Base-by-base conservation (phyloP, 1,139 yeast species). In the Hansenula lynferdii region DNA sequence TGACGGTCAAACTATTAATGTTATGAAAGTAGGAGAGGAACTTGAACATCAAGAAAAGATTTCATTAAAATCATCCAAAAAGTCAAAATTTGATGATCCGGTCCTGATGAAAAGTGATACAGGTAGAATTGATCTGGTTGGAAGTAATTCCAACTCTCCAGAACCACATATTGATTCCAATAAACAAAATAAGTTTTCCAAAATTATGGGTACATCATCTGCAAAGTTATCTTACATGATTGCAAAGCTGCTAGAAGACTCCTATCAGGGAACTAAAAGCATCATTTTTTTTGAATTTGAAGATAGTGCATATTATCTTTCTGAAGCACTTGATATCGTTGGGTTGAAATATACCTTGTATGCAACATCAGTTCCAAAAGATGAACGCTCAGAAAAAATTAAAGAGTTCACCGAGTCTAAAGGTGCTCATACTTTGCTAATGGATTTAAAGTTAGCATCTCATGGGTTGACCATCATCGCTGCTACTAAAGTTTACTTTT, bases 241-340 rank as follows among this genome's bases (percentile, higher is more conserved):
- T 0, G 64, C 79, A 16, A 63, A 76, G 39, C 49, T 81, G 16
- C 54, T 78, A 20, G 80, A 77, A 40, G 74, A 76, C 46, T 75
- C 74, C 42, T 56, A 56, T 19, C 47, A 53, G 4, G 66, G 64
- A 2, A 53, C 69, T 17, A 81, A 81, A 47, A 75, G 83, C 5
- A 65, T 82, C 29, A 77, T 82, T 0, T 82, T 82, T 51, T 82
- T 76, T 54, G 87, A 82, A 46, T 79, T 77, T 55, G 86, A 80
- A 54, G 86, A 81, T 47, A 72, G 78, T 44, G 87, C 86, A 0
- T 81, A 76, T 51, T 80, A 79, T 50, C 54, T 82, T 28, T 73
- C 85, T 0, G 89, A 82, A 49, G 62, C 80, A 14, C 54, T 82
- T 36, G 89, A 81, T 57, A 46, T 80, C 1, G 45, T 79, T 18